phyloP scores from a whole-genome alignment of 805 yeast species.

The Teunomyces atbi region DNA sequence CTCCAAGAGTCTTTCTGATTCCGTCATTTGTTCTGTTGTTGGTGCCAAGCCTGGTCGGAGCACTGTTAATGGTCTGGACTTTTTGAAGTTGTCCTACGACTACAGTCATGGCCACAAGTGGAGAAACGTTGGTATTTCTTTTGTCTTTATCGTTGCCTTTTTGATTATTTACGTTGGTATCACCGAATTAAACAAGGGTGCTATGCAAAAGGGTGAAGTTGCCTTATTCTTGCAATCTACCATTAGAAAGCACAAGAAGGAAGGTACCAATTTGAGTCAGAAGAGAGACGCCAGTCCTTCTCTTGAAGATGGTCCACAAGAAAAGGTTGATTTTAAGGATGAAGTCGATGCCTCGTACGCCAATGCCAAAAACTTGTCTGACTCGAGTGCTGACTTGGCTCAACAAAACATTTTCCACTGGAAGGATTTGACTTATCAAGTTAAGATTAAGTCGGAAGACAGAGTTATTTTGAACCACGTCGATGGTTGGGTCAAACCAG shows the following conservation, averaged over 20 bases:
- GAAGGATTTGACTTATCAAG: conserved; percentile 38
- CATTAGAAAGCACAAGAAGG: conserved; percentile 24
- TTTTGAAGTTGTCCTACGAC: conserved; percentile 45
- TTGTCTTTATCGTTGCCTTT: conserved; percentile 51
- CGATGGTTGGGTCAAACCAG: conserved; percentile 82
- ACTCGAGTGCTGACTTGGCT: background rate
- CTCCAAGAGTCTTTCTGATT: conserved; percentile 28
- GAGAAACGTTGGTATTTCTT: conserved; percentile 74
- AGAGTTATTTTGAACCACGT: conserved; percentile 50
- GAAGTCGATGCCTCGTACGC: conserved; percentile 17
- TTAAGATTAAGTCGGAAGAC: conserved; percentile 36
- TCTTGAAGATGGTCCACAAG: conserved; percentile 6
- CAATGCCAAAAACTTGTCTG: conserved; percentile 17
- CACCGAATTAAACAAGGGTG: conserved; percentile 46
- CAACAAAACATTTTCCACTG: conserved; percentile 30
- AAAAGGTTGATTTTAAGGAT: conserved; percentile 5
- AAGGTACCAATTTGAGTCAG: conserved; percentile 15
- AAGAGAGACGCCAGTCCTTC: conserved; percentile 6
- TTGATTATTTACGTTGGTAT: conserved; percentile 31
- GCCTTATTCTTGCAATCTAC: conserved; percentile 48
- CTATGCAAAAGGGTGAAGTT: conserved; percentile 45
- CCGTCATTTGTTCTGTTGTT: conserved; percentile 55
- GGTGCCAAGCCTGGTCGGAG: conserved; percentile 58
- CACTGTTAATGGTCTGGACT: conserved; percentile 58
- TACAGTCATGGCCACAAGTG: conserved; percentile 63